These are phyloP conservation scores for Mycena pura DNA, from an alignment of 768 basidiomycete genomes.

Conservation along the genomic window DNA sequence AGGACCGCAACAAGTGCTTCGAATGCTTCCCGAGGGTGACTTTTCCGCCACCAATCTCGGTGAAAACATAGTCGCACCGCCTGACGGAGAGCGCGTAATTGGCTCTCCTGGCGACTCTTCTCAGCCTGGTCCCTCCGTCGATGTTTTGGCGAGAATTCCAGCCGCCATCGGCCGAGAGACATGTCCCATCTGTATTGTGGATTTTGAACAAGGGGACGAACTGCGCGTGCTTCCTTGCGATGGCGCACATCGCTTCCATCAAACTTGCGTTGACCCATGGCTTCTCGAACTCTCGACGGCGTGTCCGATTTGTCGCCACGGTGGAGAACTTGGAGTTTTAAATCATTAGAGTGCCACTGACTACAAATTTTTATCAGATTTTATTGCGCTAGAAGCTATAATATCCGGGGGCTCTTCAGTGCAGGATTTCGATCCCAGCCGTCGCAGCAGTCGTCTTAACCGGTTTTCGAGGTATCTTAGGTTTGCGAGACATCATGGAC, in stretches of 20 bases:
- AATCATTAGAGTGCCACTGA: background rate
- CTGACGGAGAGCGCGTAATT: background rate
- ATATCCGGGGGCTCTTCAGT: constrained; percentile 41
- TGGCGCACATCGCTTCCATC: constrained; percentile 90
- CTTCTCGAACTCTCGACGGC: constrained; percentile 87
- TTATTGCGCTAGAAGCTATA: constrained; percentile 66
- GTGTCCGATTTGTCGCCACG: constrained; percentile 93
- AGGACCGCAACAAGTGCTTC: no score
- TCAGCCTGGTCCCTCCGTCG: background rate
- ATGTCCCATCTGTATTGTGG: constrained; percentile 94
- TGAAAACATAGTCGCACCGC: background rate
- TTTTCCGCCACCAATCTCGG: background rate
- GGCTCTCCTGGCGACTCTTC: background rate
- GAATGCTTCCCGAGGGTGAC: no score
- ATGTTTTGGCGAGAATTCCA: constrained; percentile 62
- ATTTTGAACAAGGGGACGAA: constrained; percentile 94
- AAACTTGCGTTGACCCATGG: constrained; percentile 92
- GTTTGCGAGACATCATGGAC: constrained; percentile 53
- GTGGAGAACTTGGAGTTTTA: constrained; percentile 47
- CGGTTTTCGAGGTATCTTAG: constrained; percentile 66
- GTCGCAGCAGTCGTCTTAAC: constrained; percentile 10
- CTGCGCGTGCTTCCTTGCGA: constrained; percentile 91
- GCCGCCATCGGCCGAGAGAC: constrained; percentile 80
- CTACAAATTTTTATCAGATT: constrained; percentile 53
- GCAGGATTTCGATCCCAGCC: constrained; percentile 31